Percentiles rank a stretch among this genome's conserved stretches.
Evolutionary conservation across 1,139 yeast species (phyloP).

Genomic region (Kurtzmaniella quercitrusa): DNA sequence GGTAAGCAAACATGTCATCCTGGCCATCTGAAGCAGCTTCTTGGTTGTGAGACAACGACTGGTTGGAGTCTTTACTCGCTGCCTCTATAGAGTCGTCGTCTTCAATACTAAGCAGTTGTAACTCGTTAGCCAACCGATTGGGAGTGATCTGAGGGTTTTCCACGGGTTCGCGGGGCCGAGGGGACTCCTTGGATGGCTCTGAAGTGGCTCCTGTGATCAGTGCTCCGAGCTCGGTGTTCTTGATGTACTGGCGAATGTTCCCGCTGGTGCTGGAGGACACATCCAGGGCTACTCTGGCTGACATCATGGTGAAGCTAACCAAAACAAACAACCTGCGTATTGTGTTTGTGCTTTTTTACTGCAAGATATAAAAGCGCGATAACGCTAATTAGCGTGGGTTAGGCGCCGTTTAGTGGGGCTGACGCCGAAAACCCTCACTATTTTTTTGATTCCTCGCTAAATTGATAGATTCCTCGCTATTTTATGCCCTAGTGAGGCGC

Average conservation of each 20-base stretch:
- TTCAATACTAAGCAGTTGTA: not conserved
- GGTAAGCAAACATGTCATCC: constrained; percentile 17
- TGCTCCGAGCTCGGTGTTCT: constrained; percentile 24
- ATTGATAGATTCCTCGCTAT: no score
- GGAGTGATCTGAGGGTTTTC: not conserved
- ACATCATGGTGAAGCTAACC: not conserved
- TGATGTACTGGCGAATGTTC: constrained; percentile 20
- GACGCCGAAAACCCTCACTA: no score
- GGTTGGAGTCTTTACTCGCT: not conserved
- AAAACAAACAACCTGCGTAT: constrained; percentile 2
- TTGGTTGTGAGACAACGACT: not conserved
- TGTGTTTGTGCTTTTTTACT: not conserved
- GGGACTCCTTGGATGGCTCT: not conserved
- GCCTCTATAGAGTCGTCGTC: not conserved
- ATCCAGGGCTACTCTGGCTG: constrained; percentile 14
- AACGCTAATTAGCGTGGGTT: no score
- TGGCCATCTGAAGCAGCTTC: not conserved
- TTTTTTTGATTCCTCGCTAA: no score
- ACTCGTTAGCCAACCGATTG: not conserved
- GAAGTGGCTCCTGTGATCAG: constrained; percentile 6
- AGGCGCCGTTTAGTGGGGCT: no score
- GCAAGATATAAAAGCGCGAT: not conserved
- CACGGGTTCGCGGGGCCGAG: not conserved
- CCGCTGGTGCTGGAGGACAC: constrained; percentile 20
- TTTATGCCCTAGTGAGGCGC: no score